A percentile compares a stretch with the other conserved stretches of the same genome.
These are phyloP conservation scores for Sordaria brevicollis DNA, from an alignment of 495 filamentous ascomycete genomes.

Conservation along the genomic window DNA sequence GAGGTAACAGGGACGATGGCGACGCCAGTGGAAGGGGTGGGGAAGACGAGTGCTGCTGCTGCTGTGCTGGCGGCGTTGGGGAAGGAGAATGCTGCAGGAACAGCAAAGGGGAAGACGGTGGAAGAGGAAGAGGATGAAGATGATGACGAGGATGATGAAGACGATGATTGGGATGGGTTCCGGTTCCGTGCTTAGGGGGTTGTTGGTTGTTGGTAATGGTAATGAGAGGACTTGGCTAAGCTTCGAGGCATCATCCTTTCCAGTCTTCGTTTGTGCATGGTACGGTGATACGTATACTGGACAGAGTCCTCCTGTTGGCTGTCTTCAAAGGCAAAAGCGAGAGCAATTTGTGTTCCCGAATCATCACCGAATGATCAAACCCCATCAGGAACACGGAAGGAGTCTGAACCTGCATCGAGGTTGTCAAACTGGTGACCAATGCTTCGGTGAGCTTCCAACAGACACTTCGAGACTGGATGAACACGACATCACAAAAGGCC, in stretches of 20 bases:
- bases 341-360: not conserved
- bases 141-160: conserved; percentile 49
- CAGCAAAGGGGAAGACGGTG: conserved; percentile 15
- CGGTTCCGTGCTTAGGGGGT: conserved; percentile 38
- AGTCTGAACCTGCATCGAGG: not conserved
- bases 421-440: not conserved
- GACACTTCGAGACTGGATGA: not conserved
- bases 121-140: conserved; percentile 32
- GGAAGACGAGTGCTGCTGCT: not conserved
- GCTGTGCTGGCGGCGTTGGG: conserved; percentile 3
- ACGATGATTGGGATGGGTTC: conserved; percentile 60
- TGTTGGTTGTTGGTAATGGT: not conserved
- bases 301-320: not conserved
- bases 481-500: not conserved
- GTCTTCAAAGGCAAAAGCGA: not conserved
- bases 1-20: not conserved
- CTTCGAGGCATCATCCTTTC: not conserved
- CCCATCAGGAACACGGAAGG: not conserved
- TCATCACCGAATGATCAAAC: not conserved
- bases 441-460: not conserved
- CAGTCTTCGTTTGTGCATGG: not conserved
- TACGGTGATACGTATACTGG: not conserved
- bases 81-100: conserved; percentile 29
- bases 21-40: conserved; percentile 7
- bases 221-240: not conserved